Evolutionary conservation across 306 rosid genomes (phyloP).

Genomic region (Cicer cuneatum): DNA sequence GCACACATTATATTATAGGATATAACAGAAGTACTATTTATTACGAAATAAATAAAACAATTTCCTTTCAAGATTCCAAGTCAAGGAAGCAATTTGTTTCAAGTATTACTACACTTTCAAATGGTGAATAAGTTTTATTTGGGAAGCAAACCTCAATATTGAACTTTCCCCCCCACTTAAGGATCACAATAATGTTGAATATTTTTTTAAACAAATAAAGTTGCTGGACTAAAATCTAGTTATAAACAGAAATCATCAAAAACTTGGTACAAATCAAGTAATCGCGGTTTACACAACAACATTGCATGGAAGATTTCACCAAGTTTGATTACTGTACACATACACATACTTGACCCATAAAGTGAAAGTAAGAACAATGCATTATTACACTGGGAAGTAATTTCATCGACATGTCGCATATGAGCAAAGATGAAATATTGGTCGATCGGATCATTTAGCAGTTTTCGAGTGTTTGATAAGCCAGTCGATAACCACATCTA

Average conservation of each 20-base stretch:
- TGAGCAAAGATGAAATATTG: constrained; percentile 25
- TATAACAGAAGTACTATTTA: too few relatives aligned
- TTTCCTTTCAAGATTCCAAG: too few relatives aligned
- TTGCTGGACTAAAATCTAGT: constrained; percentile 1
- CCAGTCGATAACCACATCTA: constrained; percentile 94
- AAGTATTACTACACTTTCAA: neutral
- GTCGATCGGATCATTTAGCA: constrained; percentile 55
- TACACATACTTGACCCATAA: constrained; percentile 35
- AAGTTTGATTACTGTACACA: constrained; percentile 35
- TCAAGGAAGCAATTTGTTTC: neutral
- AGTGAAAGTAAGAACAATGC: constrained; percentile 38
- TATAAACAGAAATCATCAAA: neutral
- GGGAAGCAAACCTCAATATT: neutral
- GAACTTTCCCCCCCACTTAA: neutral
- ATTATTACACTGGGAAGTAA: constrained; percentile 36
- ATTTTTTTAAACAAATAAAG: constrained; percentile 27
- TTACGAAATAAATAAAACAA: too few relatives aligned
- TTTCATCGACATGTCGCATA: constrained; percentile 33
- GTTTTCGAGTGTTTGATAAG: constrained; percentile 93
- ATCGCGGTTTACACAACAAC: constrained; percentile 8
- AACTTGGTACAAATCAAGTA: constrained; percentile 18
- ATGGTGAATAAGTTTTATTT: constrained; percentile 3
- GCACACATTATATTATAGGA: too few relatives aligned
- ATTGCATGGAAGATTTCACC: constrained; percentile 35
- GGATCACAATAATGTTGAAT: constrained; percentile 2